Base-by-base conservation (phyloP, 495 filamentous ascomycete species). In the Aspergillus campestris region DNA sequence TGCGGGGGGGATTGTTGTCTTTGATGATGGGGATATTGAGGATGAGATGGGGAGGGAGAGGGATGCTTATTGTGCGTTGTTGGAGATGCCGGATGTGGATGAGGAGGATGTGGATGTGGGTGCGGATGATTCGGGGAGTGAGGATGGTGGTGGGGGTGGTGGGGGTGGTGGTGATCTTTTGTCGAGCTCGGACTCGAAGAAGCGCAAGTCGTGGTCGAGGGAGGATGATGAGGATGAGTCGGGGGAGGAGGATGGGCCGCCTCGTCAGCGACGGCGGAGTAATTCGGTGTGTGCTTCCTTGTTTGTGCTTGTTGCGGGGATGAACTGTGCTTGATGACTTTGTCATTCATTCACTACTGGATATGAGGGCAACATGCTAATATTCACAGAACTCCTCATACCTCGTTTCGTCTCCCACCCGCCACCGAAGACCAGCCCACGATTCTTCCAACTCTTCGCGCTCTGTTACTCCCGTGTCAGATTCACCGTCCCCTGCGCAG, bases 21-120 rank as follows among this genome's bases (percentile, higher is more conserved):
- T 87, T 63, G 94, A 97, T 56, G 94, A 97, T 63, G 94, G 91
- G 11, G 92, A 98, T 65, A 92, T 98, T 37, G 86, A 90, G 51
- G 87, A 91, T 42, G 89, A 90, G n/a, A 62, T 97, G 35, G 52
- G 51, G 30, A 69, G 64, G 13, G 89, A 97, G 65, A 69, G 75
- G 50, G 80, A 87, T 38, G 89, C 92, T 33, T 97, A 89, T 53
- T 78, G 83, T 37, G 86, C 81, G 35, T 70, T 97, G 36, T 65
- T 82, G 32, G 82, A 86, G 34, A 97, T 97, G 92, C 90, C 89
- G 7, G 88, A 94, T 38, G 65, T 95, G 28, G 87, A 86, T 45
- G 87, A 91, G 12, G 79, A 82, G 18, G 71, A 74, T 13, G 61
- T 62, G 4, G 61, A 66, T 7, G 65, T 57, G 0, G 67, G 70